A percentile compares a stretch with the other conserved stretches of the same genome.
These are phyloP conservation scores for Wickerhamomyces ciferrii DNA, from an alignment of 805 yeast species.

Conservation along the genomic window DNA sequence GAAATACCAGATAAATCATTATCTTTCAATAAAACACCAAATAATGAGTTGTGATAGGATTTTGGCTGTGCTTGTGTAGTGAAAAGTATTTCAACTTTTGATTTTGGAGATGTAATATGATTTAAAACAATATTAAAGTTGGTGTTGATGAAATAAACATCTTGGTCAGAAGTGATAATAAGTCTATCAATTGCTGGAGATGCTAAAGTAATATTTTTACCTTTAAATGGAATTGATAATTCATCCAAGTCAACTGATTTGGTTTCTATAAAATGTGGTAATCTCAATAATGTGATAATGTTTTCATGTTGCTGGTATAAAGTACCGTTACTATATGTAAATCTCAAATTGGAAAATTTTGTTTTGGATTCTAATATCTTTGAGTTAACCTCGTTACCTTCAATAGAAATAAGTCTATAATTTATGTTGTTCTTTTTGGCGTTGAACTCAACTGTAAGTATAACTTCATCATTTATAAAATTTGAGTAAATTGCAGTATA, in stretches of 20 bases:
- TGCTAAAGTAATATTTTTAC: slow-evolving; percentile 7
- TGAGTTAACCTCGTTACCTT: slow-evolving; percentile 19
- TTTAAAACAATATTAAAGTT: slow-evolving; percentile 21
- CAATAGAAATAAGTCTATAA: slow-evolving; percentile 11
- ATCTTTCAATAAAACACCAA: slow-evolving; percentile 14
- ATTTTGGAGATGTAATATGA: slow-evolving; percentile 11
- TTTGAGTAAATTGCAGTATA: slow-evolving; percentile 11
- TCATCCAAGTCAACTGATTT: slow-evolving; percentile 8
- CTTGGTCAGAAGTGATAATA: slow-evolving; percentile 16
- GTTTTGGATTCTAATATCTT: slow-evolving; percentile 16
- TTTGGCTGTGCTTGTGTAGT: slow-evolving; percentile 5
- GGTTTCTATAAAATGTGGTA: slow-evolving; percentile 18
- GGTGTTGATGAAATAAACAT: slow-evolving; percentile 32
- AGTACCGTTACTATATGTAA: slow-evolving; percentile 14
- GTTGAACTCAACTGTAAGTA: slow-evolving; percentile 11
- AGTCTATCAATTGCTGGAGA: slow-evolving; percentile 23
- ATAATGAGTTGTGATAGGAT: slow-evolving; percentile 6
- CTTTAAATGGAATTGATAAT: slow-evolving; percentile 1
- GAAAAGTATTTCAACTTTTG: slow-evolving; percentile 10
- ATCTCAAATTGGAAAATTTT: slow-evolving; percentile 5
- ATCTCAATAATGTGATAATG: slow-evolving; percentile 9
- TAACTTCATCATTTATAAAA: slow-evolving; percentile 12
- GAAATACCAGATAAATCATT: slow-evolving; percentile 24
- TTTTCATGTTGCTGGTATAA: slow-evolving; percentile 15
- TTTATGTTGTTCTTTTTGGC: slow-evolving; percentile 12